These are phyloP conservation scores for Carex littledalei DNA, from an alignment of 176 grass and related monocot species.

Conservation along the genomic window DNA sequence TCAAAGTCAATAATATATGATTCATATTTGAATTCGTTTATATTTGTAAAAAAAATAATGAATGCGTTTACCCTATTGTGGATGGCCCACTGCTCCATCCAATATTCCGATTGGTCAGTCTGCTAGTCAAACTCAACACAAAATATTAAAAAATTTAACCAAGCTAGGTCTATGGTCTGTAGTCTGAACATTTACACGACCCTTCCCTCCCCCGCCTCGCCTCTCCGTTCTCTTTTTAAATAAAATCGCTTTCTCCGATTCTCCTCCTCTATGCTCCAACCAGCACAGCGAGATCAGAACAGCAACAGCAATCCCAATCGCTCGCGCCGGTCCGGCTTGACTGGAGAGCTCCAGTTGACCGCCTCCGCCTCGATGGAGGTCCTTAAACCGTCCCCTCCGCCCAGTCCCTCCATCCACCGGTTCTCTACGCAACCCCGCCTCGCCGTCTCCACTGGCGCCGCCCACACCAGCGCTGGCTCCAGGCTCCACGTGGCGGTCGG, in stretches of 20 bases:
- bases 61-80: no score
- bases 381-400: constrained; percentile 62
- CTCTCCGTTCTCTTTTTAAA: not conserved
- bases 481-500: constrained; percentile 71
- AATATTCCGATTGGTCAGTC: not conserved
- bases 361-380: constrained; percentile 39
- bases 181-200: not conserved
- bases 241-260: not conserved
- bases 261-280: not conserved
- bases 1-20: no score
- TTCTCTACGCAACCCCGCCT: constrained; percentile 24
- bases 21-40: no score
- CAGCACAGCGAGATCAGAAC: not conserved
- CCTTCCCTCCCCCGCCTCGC: not conserved
- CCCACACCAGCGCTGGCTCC: constrained; percentile 8
- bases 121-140: not conserved
- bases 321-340: not conserved
- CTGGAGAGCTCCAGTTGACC: not conserved
- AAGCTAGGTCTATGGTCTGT: not conserved
- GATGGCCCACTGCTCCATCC: not conserved
- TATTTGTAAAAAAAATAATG: no score
- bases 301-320: not conserved
- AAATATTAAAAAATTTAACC: not conserved
- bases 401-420: constrained; percentile 36
- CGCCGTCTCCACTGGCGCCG: not conserved